These are phyloP conservation scores for Cryphonectria carpinicola DNA, from an alignment of 2,329 filamentous ascomycete genomes.

Conservation along the genomic window DNA sequence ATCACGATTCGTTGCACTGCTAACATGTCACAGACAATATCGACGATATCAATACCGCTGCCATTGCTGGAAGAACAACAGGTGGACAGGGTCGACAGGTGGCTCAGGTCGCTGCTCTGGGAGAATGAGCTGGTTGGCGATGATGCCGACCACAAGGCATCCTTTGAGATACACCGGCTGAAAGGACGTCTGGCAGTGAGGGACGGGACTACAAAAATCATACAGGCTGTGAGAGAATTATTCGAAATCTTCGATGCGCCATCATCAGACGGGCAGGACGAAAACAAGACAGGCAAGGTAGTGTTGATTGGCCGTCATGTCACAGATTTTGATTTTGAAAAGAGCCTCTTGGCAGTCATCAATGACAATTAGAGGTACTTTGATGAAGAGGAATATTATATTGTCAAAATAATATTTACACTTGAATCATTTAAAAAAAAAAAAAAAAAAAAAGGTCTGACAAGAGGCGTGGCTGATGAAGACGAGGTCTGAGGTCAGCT, in stretches of 20 bases:
- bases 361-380: background rate
- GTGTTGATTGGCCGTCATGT: slow-evolving; percentile 66
- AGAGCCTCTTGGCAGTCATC: slow-evolving; percentile 41
- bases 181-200: slow-evolving; percentile 77
- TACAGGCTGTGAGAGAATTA: slow-evolving; percentile 91
- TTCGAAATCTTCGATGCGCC: slow-evolving; percentile 83
- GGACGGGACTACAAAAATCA: slow-evolving; percentile 70
- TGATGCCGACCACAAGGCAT: slow-evolving; percentile 35
- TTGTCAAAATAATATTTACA: too few species aligned
- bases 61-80: slow-evolving; percentile 61
- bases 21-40: slow-evolving; percentile 67
- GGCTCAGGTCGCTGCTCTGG: slow-evolving; percentile 86
- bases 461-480: background rate
- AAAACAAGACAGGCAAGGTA: slow-evolving; percentile 53
- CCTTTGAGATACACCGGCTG: slow-evolving; percentile 82
- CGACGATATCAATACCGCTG: slow-evolving; percentile 75
- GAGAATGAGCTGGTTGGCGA: slow-evolving; percentile 65
- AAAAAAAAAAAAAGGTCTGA: background rate
- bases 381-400: too few species aligned
- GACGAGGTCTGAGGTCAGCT: slow-evolving; percentile 2
- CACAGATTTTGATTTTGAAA: slow-evolving; percentile 53
- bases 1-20: background rate
- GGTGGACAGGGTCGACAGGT: slow-evolving; percentile 71
- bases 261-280: slow-evolving; percentile 35
- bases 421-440: background rate